phyloP scores from a whole-genome alignment of 345 rosid species.

The Lepidium didymum region DNA sequence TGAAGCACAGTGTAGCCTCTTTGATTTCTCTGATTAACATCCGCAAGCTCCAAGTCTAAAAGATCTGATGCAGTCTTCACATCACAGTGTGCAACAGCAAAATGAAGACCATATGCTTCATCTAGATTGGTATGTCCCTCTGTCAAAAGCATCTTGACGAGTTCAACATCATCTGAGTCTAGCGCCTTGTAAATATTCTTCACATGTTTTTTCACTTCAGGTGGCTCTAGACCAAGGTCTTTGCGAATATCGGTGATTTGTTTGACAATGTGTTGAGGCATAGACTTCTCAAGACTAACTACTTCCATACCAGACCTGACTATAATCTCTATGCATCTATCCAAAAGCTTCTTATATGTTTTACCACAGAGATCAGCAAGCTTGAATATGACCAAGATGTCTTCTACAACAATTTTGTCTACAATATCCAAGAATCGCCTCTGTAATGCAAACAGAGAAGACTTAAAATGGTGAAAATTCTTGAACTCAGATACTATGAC shows the following conservation, averaged over 20 bases:
- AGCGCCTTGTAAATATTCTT: constrained; percentile 64
- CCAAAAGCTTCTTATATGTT: constrained; percentile 44
- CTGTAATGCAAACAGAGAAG: constrained; percentile 34
- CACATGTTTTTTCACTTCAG: constrained; percentile 46
- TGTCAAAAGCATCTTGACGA: constrained; percentile 65
- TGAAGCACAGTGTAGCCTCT: constrained; percentile 78
- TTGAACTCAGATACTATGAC: too few relatives aligned
- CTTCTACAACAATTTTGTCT: constrained; percentile 52
- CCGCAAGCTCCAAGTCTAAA: constrained; percentile 66
- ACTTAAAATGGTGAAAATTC: too few relatives aligned
- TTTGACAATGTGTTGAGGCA: constrained; percentile 46
- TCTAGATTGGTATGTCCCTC: constrained; percentile 69
- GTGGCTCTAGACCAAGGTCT: constrained; percentile 32
- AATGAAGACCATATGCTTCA: constrained; percentile 65
- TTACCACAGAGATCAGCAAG: constrained; percentile 49
- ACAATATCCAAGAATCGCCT: constrained; percentile 53
- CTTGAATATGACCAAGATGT: constrained; percentile 52
- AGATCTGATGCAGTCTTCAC: constrained; percentile 69
- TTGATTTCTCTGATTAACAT: constrained; percentile 47
- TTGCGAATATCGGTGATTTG: constrained; percentile 39
- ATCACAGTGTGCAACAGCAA: constrained; percentile 75
- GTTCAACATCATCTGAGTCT: constrained; percentile 81
- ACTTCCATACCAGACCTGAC: constrained; percentile 57
- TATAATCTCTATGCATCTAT: constrained; percentile 42
- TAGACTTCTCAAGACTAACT: constrained; percentile 53